Conservation (phyloP, 23 red algal genomes). For the Gracilaria gracilis region DNA sequence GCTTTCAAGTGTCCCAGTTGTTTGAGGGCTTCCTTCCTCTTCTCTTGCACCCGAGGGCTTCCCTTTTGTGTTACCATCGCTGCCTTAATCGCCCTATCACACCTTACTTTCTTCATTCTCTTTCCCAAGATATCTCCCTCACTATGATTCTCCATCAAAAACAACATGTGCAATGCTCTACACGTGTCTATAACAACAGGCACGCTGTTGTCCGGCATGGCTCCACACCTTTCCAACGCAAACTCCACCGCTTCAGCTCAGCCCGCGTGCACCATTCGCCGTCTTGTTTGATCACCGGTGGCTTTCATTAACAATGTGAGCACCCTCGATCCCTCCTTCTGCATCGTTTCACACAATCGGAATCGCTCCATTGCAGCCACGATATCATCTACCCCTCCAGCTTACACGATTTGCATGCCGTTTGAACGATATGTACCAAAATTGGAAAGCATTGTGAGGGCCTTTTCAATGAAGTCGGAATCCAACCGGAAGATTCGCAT, state of each 20-base stretch:
- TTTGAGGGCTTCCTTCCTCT: conserved; percentile 39
- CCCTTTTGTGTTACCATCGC: conserved; percentile 52
- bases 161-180: conserved; percentile 52
- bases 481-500: conserved; percentile 79
- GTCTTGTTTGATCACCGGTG: conserved; percentile 62
- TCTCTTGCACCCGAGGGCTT: conserved; percentile 51
- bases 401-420: conserved; percentile 68
- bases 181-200: conserved; percentile 52
- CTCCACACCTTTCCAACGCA: conserved; percentile 70
- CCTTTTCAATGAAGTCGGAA: conserved; percentile 65
- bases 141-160: conserved; percentile 62
- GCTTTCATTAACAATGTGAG: conserved; percentile 64
- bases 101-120: conserved; percentile 59
- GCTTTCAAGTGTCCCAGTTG: conserved; percentile 46
- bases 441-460: conserved; percentile 47
- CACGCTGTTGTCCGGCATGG: conserved; percentile 41
- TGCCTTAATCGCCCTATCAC: conserved; percentile 65
- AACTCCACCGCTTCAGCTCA: conserved; percentile 56
- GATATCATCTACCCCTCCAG: conserved; percentile 68
- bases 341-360: conserved; percentile 47
- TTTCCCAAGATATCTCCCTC: conserved; percentile 66
- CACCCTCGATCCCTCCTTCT: conserved; percentile 59
- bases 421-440: conserved; percentile 68
- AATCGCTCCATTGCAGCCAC: conserved; percentile 75
- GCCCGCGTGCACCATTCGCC: conserved; percentile 62